Conservation (phyloP, 371 early-diverging fungal genomes). For the Scutellospora calospora region DNA sequence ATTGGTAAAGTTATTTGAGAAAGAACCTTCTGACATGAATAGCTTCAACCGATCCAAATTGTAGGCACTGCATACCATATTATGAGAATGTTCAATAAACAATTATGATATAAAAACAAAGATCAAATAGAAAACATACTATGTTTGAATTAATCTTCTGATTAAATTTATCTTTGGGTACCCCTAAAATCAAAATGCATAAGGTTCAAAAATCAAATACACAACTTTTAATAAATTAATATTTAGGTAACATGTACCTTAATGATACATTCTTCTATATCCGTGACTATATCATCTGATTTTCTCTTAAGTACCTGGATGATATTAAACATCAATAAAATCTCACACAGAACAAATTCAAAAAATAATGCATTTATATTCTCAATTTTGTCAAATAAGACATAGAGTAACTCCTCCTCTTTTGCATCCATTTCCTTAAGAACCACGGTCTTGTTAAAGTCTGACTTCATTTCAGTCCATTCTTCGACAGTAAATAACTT, state of each 20-base stretch:
- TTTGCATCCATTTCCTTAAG: neutral
- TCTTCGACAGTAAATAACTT: constrained; percentile 28
- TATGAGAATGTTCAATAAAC: constrained; percentile 7
- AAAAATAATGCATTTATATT: neutral
- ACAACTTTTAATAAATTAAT: neutral
- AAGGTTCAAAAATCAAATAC: neutral
- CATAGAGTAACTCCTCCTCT: constrained; percentile 4
- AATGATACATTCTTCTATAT: constrained; percentile 18
- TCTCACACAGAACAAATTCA: neutral
- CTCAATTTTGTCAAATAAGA: constrained; percentile 30
- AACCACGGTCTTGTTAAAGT: constrained; percentile 1
- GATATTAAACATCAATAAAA: neutral
- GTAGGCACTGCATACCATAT: constrained; percentile 27
- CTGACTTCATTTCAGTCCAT: constrained; percentile 39
- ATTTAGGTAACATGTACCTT: neutral
- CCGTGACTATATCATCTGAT: constrained; percentile 11
- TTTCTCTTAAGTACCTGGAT: constrained; percentile 6
- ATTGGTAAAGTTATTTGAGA: constrained; percentile 29
- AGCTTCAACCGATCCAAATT: constrained; percentile 1
- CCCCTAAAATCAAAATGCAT: neutral
- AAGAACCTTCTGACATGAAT: constrained; percentile 21
- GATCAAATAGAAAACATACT: neutral
- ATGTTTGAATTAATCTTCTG: constrained; percentile 31
- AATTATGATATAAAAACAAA: neutral
- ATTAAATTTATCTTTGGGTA: constrained; percentile 26